Percentiles rank a stretch among this genome's conserved stretches.
These are phyloP conservation scores for Perkinsus olseni DNA, from an alignment of 169 alveolate species.

Conservation along the genomic window DNA sequence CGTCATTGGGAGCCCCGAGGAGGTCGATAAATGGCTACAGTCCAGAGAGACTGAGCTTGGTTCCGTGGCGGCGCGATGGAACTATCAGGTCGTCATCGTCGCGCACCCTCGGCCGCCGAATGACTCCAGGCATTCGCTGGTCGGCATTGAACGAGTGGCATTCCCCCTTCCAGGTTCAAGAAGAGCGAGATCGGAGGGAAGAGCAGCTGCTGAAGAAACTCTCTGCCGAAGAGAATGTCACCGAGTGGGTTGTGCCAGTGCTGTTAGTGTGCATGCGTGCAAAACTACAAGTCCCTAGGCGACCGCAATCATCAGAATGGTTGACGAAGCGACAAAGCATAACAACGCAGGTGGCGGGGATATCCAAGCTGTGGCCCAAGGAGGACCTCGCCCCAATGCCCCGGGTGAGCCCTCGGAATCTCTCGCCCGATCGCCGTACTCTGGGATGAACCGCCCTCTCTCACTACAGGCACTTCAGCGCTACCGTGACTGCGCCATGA, in stretches of 20 bases:
- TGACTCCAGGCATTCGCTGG: no score
- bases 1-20: neutral
- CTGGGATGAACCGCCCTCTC: no score
- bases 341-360: neutral
- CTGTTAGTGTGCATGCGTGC: neutral
- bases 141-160: no score
- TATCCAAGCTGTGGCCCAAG: neutral
- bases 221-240: neutral
- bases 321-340: neutral
- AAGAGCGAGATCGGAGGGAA: neutral
- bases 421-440: no score
- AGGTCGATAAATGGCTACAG: neutral
- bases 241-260: neutral
- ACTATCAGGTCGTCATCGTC: neutral
- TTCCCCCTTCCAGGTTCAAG: neutral
- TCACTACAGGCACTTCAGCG: neutral
- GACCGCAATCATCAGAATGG: neutral
- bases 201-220: neutral
- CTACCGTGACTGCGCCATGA: neutral
- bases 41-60: neutral
- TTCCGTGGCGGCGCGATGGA: neutral
- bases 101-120: no score
- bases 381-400: neutral
- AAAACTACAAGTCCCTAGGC: neutral
- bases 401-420: neutral